A percentile compares a stretch with the other conserved stretches of the same genome.
Evolutionary conservation across 805 yeast genomes (phyloP).

Genomic region (Hanseniaspora thailandica): DNA sequence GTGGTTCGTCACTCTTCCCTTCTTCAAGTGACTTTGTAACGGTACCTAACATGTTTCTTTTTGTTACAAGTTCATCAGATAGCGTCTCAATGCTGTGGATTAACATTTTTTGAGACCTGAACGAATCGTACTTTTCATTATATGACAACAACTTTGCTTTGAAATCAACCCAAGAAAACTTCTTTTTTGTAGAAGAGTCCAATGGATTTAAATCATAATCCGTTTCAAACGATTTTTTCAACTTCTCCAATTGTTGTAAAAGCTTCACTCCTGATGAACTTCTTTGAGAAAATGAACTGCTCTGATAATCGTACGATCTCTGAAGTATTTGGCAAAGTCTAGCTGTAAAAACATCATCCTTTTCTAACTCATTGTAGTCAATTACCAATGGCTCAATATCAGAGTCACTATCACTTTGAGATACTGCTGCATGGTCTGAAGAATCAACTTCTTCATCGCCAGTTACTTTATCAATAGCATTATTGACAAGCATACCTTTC

Average conservation of each 20-base stretch:
- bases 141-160: neutral
- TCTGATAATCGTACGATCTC: neutral
- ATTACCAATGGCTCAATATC: neutral
- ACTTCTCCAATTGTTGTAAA: neutral
- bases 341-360: neutral
- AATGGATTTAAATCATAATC: neutral
- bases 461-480: neutral
- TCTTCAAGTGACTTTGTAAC: too few species aligned
- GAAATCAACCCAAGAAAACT: neutral
- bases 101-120: too few species aligned
- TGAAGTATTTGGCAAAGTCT: neutral
- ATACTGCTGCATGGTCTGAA: neutral
- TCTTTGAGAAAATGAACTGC: too few species aligned
- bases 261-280: neutral
- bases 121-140: constrained; percentile 8
- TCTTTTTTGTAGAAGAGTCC: neutral
- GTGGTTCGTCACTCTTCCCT: too few species aligned
- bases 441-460: neutral
- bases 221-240: neutral
- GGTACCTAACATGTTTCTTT: too few species aligned
- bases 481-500: constrained; percentile 24
- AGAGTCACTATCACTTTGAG: neutral
- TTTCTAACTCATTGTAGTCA: neutral
- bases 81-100: too few species aligned
- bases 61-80: too few species aligned